Evolutionary conservation across 1,139 yeast genomes (phyloP).

Genomic region (Williopsis jadinii): DNA sequence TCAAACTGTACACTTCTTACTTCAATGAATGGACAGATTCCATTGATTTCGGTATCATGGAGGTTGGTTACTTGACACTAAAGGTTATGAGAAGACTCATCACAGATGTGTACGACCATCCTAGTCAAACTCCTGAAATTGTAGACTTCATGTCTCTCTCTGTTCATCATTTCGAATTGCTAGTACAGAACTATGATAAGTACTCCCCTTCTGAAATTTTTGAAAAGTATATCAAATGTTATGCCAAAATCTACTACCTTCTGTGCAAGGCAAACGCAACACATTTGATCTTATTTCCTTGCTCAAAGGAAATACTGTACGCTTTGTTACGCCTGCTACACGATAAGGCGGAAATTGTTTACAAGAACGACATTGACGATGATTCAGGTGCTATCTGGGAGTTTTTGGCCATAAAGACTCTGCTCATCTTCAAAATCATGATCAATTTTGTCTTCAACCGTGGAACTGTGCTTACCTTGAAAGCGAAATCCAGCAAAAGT

Average conservation of each 20-base stretch:
- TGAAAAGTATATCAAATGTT: conserved; percentile 67
- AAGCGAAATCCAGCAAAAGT: conserved; percentile 49
- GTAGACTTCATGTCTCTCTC: conserved; percentile 52
- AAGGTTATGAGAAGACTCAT: conserved; percentile 69
- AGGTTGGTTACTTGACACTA: conserved; percentile 68
- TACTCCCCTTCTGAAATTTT: conserved; percentile 47
- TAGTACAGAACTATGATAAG: conserved; percentile 48
- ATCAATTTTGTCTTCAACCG: conserved; percentile 56
- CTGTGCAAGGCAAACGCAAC: conserved; percentile 56
- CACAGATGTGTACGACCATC: conserved; percentile 70
- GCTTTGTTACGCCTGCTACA: conserved; percentile 54
- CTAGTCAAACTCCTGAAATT: conserved; percentile 45
- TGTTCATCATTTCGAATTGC: conserved; percentile 51
- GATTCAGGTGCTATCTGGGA: conserved; percentile 69
- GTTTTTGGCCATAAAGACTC: conserved; percentile 61
- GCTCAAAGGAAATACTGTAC: conserved; percentile 51
- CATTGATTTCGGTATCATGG: conserved; percentile 33
- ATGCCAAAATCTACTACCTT: conserved; percentile 64
- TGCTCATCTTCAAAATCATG: conserved; percentile 57
- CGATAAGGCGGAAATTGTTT: conserved; percentile 54
- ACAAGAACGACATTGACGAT: conserved; percentile 36
- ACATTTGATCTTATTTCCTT: conserved; percentile 63
- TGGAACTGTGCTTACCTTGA: conserved; percentile 57
- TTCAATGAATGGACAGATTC: conserved; percentile 55
- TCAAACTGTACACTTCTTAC: conserved; percentile 50